Percentiles rank a stretch among this genome's conserved stretches.
These are phyloP conservation scores for Spergularia marina DNA, from an alignment of 148 eudicot genomes.

Conservation along the genomic window DNA sequence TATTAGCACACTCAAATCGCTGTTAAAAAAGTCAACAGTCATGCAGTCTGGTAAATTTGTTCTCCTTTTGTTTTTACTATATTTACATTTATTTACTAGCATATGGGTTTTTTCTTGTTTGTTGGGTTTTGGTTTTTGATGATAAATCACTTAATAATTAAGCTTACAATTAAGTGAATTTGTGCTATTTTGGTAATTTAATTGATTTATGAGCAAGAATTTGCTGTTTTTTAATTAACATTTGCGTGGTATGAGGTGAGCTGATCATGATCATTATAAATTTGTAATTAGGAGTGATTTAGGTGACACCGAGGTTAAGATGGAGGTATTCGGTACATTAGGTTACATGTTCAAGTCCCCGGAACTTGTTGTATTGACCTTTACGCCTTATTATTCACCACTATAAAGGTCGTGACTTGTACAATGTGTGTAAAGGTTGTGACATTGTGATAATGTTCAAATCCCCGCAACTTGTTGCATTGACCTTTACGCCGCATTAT, in stretches of 20 bases:
- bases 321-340: background rate
- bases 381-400: too few species aligned
- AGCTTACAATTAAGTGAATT: background rate
- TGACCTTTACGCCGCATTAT: too few species aligned
- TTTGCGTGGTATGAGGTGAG: background rate
- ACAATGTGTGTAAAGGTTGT: too few species aligned
- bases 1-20: background rate
- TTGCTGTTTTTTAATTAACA: background rate
- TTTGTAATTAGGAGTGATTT: background rate
- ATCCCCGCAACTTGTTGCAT: too few species aligned
- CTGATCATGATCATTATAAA: background rate
- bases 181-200: background rate
- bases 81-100: background rate
- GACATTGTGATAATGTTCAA: too few species aligned
- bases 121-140: background rate
- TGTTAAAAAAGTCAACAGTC: background rate
- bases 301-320: background rate
- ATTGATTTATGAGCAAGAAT: background rate
- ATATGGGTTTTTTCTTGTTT: background rate
- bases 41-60: constrained; percentile 27
- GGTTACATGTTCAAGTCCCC: too few species aligned
- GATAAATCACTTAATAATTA: background rate
- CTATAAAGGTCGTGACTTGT: too few species aligned
- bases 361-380: too few species aligned
- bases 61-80: background rate